Base-by-base conservation (phyloP, 352 stramenopile genomes). In the Phytophthora pistaciae region DNA sequence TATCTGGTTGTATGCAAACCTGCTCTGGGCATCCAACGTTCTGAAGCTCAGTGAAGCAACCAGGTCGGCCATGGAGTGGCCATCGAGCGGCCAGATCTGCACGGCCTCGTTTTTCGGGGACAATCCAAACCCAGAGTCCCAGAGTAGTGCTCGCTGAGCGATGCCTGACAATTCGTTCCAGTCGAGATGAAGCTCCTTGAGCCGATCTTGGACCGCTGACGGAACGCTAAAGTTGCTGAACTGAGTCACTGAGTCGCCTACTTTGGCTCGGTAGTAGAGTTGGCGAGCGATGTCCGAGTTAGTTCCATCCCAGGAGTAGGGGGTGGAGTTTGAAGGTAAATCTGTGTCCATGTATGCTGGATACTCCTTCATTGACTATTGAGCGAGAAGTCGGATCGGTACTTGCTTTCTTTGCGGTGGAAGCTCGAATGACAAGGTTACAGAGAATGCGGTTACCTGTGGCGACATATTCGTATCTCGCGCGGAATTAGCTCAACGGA, bases 211-310 rank as follows among this genome's bases (percentile, higher is more conserved):
- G 6, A 73, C 23, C 9, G 21, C 9, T 44, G 1, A n/a, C 29
- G 59, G 64, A 5, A 70, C 11, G 20, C 9, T 27, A 29, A 70
- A 70, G 10, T 52, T 60, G 25, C 3, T 5, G 16, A 67, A 40
- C 21, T 46, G 36, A 0, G 21, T 7, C 0, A n/a, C 64, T 1
- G 27, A 25, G 18, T 54, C 46, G 5, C 60, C 61, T 20, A 25
- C 49, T n/a, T 74, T 63, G 21, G 33, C 60, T 8, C 60, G 71
- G n/a, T 60, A n/a, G 46, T 74, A 79, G 7, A 77, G 57, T 20
- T 79, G 72, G 16, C 36, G 66, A 3, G 72, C 72, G 1, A 79
- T 13, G 40, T 79, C 62, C 6, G 68, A 79, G 40, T 69, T 76
- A 44, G 72, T 66, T 5, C 71, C 66, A 16, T 78, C 66, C 25